Base-by-base conservation (phyloP, 2,329 filamentous ascomycete genomes). In the Rachicladosporium sp. region DNA sequence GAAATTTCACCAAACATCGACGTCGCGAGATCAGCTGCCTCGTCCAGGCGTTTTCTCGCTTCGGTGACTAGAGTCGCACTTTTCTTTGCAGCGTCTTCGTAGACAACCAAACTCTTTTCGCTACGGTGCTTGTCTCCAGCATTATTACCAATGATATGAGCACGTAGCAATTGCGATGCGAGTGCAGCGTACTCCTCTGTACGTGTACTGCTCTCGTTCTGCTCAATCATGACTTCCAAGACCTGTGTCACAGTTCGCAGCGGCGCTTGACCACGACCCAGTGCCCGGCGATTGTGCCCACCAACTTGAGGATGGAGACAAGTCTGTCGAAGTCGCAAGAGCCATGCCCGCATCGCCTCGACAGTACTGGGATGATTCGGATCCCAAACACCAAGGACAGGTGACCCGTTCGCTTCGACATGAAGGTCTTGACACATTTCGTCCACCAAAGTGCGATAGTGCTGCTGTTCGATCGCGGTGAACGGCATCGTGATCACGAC, bases 401-500 rank as follows among this genome's bases (percentile, higher is more conserved):
- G 83, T 2, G 64, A 65, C 0, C 89, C 88, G 19, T 75, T 65
- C 0, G 65, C 51, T 49, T 77, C 70, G 5, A 96, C 59, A 1
- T 74, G 78, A 45, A 79, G 82, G 1, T 75, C 74, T 23, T 78
- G 69, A 37, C 78, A 78, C 74, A 94, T 86, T 45, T 83, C 69
- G 35, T 77, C 71, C 54, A 89, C 87, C 2, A 93, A 60, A 5
- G 78, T 74, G 32, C 73, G 70, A 53, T 96, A 96, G 53, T 93
- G 78, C 54, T 95, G 85, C 54, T 95, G 84, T 56, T 96, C 91
- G 8, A 96, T 75, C 0, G 84, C 76, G 0, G 82, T 91, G 53
- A 96, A 93, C 0, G 91, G 86, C 57, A 94, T 78, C 1, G 82
- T 91, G 42, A 96, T 84, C 8, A 93, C 80, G 46, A 86, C 79